Evolutionary conservation across 345 rosid species (phyloP).

Genomic region (Bruguiera parviflora): DNA sequence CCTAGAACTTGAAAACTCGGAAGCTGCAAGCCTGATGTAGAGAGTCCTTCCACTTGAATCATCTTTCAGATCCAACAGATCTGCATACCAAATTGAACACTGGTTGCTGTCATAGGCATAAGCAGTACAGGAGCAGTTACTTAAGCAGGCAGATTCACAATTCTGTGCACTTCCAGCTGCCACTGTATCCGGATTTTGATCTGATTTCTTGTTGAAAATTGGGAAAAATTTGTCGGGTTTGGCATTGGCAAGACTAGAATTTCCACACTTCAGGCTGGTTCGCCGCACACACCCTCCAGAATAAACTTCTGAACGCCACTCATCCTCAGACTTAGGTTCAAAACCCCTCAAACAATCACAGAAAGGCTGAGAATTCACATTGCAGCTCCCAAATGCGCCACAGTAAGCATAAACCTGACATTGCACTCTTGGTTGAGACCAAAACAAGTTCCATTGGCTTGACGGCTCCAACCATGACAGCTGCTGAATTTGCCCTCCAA

Average conservation of each 20-base stretch:
- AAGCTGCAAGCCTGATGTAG: constrained; percentile 9
- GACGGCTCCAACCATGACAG: not conserved
- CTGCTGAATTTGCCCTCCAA: constrained; percentile 19
- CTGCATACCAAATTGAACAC: constrained; percentile 8
- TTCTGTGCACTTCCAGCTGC: not conserved
- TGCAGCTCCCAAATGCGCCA: constrained; percentile 28
- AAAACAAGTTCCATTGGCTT: constrained; percentile 21
- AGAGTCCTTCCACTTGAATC: not conserved
- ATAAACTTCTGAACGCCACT: constrained; percentile 19
- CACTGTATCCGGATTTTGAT: no score
- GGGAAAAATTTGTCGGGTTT: not conserved
- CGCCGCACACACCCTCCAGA: constrained; percentile 26
- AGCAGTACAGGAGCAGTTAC: not conserved
- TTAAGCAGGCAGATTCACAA: constrained; percentile 22
- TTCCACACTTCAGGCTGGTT: constrained; percentile 13
- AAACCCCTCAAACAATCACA: constrained; percentile 34
- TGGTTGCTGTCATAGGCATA: not conserved
- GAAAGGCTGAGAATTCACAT: not conserved
- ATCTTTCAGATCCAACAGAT: not conserved
- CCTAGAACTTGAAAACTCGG: constrained; percentile 21
- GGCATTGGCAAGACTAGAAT: not conserved
- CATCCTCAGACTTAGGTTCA: constrained; percentile 8
- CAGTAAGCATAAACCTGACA: constrained; percentile 22
- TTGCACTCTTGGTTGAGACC: constrained; percentile 16
- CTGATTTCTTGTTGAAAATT: not conserved